Percentiles rank a stretch among this genome's conserved stretches.
Evolutionary conservation across 805 yeast genomes (phyloP).

Genomic region (Groenewaldozyma tartarivorans): DNA sequence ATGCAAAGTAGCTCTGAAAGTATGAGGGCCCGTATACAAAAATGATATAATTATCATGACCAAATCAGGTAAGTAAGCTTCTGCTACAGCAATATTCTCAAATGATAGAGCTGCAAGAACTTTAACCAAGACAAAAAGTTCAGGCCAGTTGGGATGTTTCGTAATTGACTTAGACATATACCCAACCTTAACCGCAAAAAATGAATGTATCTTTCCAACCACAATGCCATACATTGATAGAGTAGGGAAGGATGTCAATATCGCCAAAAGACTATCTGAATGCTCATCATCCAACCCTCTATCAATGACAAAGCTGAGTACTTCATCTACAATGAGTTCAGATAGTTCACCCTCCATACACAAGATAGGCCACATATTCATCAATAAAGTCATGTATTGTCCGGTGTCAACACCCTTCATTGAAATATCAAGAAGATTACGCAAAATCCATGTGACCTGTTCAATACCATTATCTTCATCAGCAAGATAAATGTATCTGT

Average conservation of each 20-base stretch:
- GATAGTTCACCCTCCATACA: constrained; percentile 53
- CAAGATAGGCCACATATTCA: constrained; percentile 58
- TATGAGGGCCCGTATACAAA: constrained; percentile 39
- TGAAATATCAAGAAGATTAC: constrained; percentile 53
- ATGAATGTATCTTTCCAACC: constrained; percentile 44
- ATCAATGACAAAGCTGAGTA: constrained; percentile 63
- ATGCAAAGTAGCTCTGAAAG: constrained; percentile 52
- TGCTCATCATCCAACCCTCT: constrained; percentile 57
- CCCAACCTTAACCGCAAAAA: constrained; percentile 39
- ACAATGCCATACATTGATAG: constrained; percentile 63
- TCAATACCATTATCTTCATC: constrained; percentile 53
- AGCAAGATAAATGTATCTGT: constrained; percentile 41
- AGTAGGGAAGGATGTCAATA: constrained; percentile 59
- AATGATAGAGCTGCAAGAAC: constrained; percentile 59
- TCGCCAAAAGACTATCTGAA: constrained; percentile 51
- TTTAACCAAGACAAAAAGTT: constrained; percentile 56
- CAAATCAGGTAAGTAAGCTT: constrained; percentile 49
- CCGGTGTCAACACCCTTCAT: constrained; percentile 32
- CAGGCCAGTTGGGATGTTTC: constrained; percentile 55
- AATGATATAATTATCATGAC: constrained; percentile 56
- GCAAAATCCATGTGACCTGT: constrained; percentile 47
- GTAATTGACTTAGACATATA: constrained; percentile 37
- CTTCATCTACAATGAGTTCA: constrained; percentile 57
- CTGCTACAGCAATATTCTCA: constrained; percentile 36
- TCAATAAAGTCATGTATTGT: constrained; percentile 44